Evolutionary conservation across 1,284 basidiomycete species (phyloP).

Genomic region (Fomitopsis betulina): DNA sequence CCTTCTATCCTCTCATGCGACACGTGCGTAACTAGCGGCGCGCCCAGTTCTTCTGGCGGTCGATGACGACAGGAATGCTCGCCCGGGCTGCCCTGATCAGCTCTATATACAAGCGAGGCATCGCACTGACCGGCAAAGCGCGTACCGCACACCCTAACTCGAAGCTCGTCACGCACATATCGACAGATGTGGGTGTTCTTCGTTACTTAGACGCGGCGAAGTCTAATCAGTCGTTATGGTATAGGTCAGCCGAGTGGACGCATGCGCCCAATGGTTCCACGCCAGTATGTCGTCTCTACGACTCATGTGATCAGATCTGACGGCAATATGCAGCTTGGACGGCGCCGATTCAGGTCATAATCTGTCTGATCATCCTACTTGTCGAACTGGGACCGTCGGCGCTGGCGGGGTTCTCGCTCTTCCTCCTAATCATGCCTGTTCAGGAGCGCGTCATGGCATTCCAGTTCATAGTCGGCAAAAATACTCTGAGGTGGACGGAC

Average conservation of each 20-base stretch:
- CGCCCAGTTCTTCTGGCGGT: slow-evolving; percentile 70
- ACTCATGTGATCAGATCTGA: neutral
- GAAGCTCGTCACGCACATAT: slow-evolving; percentile 72
- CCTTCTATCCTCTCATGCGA: neutral
- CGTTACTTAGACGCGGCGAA: neutral
- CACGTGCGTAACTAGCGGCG: neutral
- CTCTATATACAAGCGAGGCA: slow-evolving; percentile 71
- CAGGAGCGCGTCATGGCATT: slow-evolving; percentile 69
- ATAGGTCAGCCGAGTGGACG: slow-evolving; percentile 53
- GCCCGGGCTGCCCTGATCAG: slow-evolving; percentile 70
- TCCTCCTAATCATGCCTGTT: slow-evolving; percentile 64
- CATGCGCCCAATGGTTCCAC: slow-evolving; percentile 61
- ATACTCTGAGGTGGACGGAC: slow-evolving; percentile 70
- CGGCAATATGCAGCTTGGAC: slow-evolving; percentile 47
- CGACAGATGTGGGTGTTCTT: slow-evolving; percentile 50
- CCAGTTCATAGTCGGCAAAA: slow-evolving; percentile 58
- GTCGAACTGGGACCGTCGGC: slow-evolving; percentile 73
- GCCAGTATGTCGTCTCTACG: slow-evolving; percentile 13
- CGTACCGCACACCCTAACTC: slow-evolving; percentile 62
- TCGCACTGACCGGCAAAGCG: slow-evolving; percentile 63
- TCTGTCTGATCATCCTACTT: slow-evolving; percentile 61
- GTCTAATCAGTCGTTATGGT: slow-evolving; percentile 3
- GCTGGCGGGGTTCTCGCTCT: slow-evolving; percentile 73
- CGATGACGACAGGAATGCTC: slow-evolving; percentile 68
- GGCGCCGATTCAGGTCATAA: slow-evolving; percentile 60